A percentile compares a stretch with the other conserved stretches of the same genome.
These are phyloP conservation scores for Nicotiana tomentosiformis DNA, from an alignment of 257 asterid species.

Conservation along the genomic window DNA sequence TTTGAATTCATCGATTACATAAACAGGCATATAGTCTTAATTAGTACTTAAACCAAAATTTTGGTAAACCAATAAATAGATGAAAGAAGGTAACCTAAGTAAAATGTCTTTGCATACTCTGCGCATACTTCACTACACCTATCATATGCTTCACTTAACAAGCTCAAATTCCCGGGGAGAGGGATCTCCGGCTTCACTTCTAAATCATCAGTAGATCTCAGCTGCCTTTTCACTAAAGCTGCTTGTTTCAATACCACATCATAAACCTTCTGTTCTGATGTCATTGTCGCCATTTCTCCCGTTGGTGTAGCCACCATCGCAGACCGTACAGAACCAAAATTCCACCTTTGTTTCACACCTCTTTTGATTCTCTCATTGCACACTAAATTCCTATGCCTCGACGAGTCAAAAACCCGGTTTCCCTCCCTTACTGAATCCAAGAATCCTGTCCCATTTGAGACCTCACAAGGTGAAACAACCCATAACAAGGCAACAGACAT, in stretches of 20 bases:
- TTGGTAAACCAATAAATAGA: slow-evolving; percentile 7
- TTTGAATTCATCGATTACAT: background rate
- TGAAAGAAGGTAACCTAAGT: slow-evolving; percentile 64
- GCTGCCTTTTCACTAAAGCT: slow-evolving; percentile 62
- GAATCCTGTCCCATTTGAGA: slow-evolving; percentile 43
- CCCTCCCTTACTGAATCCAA: slow-evolving; percentile 51
- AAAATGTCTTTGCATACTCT: slow-evolving; percentile 96
- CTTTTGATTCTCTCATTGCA: slow-evolving; percentile 28
- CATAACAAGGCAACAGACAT: slow-evolving; percentile 76
- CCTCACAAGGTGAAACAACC: slow-evolving; percentile 72
- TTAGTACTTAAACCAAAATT: background rate
- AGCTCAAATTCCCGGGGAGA: slow-evolving; percentile 51
- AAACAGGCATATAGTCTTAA: background rate
- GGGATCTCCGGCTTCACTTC: slow-evolving; percentile 70
- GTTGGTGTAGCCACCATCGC: slow-evolving; percentile 59
- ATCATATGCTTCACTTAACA: slow-evolving; percentile 88
- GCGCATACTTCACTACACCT: slow-evolving; percentile 96
- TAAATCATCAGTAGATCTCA: slow-evolving; percentile 37
- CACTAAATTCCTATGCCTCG: slow-evolving; percentile 27
- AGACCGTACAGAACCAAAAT: slow-evolving; percentile 33
- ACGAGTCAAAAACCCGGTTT: slow-evolving; percentile 34
- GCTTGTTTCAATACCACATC: slow-evolving; percentile 94
- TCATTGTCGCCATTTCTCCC: slow-evolving; percentile 47
- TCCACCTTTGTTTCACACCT: slow-evolving; percentile 34
- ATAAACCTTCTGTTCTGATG: slow-evolving; percentile 89